phyloP scores from a whole-genome alignment of 2,329 filamentous ascomycete genomes.

The Sporothrix globosa region DNA sequence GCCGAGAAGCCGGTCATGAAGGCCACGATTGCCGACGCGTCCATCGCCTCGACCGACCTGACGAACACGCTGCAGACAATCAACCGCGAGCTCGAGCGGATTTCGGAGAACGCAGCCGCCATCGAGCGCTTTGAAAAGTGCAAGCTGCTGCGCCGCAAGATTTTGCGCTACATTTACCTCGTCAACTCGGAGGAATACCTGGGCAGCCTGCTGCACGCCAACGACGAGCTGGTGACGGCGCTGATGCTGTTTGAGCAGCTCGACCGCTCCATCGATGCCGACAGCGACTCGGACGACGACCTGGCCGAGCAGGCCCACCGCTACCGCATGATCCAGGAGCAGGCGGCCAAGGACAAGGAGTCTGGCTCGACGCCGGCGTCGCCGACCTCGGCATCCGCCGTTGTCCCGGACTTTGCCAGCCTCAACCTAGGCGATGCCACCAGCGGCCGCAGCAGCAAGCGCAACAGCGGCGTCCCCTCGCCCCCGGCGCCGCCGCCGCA shows the following conservation, averaged over 20 bases:
- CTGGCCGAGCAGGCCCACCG: constrained; percentile 67
- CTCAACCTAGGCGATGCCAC: constrained; percentile 46
- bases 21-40: constrained; percentile 83
- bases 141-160: constrained; percentile 80
- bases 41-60: constrained; percentile 88
- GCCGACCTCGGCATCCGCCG: constrained; percentile 46
- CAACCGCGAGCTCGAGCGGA: constrained; percentile 84
- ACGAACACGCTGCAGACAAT: constrained; percentile 85
- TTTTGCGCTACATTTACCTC: constrained; percentile 89
- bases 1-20: constrained; percentile 87
- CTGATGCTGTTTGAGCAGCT: constrained; percentile 94
- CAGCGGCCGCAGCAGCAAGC: constrained; percentile 19
- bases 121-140: constrained; percentile 80
- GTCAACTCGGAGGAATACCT: constrained; percentile 92
- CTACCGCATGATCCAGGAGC: constrained; percentile 48
- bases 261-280: constrained; percentile 79
- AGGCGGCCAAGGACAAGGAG: constrained; percentile 57
- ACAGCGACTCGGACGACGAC: constrained; percentile 71
- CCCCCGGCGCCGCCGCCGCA: background rate
- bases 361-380: constrained; percentile 49
- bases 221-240: constrained; percentile 91
- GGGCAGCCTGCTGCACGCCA: constrained; percentile 86
- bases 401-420: constrained; percentile 48
- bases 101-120: constrained; percentile 80
- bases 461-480: background rate